Conservation (phyloP, 2,329 filamentous ascomycete genomes). For the Diaporthe amygdali region DNA sequence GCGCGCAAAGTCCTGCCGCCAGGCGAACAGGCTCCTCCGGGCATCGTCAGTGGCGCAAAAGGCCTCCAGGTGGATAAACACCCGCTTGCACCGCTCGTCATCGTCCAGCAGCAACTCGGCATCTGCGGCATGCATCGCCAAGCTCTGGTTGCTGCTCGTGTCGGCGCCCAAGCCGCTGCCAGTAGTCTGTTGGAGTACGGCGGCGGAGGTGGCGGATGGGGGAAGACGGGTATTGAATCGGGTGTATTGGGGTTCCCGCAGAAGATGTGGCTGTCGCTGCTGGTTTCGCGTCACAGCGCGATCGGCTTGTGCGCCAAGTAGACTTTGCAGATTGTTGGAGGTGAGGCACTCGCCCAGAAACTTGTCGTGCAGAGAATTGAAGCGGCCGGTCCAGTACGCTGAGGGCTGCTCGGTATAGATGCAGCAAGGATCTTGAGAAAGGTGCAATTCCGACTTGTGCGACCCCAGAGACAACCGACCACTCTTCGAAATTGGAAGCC, state of each 20-base stretch:
- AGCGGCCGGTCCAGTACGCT: slow-evolving; percentile 68
- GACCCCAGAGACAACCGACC: slow-evolving; percentile 12
- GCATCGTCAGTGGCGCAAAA: slow-evolving; percentile 55
- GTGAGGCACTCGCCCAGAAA: slow-evolving; percentile 47
- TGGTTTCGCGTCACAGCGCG: neutral
- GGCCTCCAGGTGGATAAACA: slow-evolving; percentile 52
- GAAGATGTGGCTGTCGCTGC: slow-evolving; percentile 1
- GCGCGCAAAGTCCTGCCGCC: slow-evolving; percentile 56
- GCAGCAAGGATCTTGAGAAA: slow-evolving; percentile 30
- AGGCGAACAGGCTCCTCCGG: slow-evolving; percentile 50
- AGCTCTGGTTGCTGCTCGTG: neutral
- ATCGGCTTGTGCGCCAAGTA: slow-evolving; percentile 28
- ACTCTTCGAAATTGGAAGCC: slow-evolving; percentile 6
- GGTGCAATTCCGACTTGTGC: slow-evolving; percentile 24
- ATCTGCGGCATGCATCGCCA: slow-evolving; percentile 2
- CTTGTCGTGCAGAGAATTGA: slow-evolving; percentile 61
- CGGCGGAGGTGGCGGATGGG: slow-evolving; percentile 12
- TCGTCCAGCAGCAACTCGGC: slow-evolving; percentile 40
- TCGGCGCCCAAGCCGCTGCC: slow-evolving; percentile 18
- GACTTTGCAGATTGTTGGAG: slow-evolving; percentile 27
- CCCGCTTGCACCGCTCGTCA: slow-evolving; percentile 46
- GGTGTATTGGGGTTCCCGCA: slow-evolving; percentile 24
- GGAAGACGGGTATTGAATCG: slow-evolving; percentile 26
- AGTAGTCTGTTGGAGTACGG: slow-evolving; percentile 30
- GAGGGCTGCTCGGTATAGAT: slow-evolving; percentile 51